These are phyloP conservation scores for Plenodomus biglobosus DNA, from an alignment of 2,329 filamentous ascomycete species.

Conservation along the genomic window DNA sequence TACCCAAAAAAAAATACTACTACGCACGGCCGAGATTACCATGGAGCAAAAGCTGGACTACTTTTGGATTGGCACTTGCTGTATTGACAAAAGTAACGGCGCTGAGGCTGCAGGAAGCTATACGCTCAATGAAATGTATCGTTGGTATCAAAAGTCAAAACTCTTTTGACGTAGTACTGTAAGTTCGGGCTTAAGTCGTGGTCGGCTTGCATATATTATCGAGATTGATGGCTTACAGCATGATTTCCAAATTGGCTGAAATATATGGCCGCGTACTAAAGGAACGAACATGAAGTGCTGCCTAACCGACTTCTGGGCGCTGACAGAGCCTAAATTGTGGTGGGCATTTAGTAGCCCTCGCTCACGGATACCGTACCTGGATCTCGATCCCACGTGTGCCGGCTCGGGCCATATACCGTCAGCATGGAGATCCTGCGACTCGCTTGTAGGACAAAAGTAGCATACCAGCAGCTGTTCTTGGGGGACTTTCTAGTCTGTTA, in stretches of 20 bases:
- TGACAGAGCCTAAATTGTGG: too few relatives aligned
- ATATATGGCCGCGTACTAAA: too few relatives aligned
- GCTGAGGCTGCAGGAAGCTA: conserved; percentile 9
- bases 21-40: background rate
- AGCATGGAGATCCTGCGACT: background rate
- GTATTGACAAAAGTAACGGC: conserved; percentile 18
- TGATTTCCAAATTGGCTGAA: background rate
- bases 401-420: background rate
- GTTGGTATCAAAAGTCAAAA: conserved; percentile 10
- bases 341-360: too few relatives aligned
- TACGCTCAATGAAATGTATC: conserved; percentile 20
- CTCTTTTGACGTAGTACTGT: too few relatives aligned
- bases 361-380: too few relatives aligned
- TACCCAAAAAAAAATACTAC: background rate
- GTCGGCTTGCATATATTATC: background rate
- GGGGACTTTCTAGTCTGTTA: background rate
- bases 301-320: too few relatives aligned
- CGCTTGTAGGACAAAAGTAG: background rate
- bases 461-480: background rate
- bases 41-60: background rate
- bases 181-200: too few relatives aligned
- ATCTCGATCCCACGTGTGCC: background rate
- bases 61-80: conserved; percentile 18
- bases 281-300: too few relatives aligned
- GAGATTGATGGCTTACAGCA: background rate